Conservation (phyloP, 2,329 filamentous ascomycete species). For the Akanthomyces lecanii region DNA sequence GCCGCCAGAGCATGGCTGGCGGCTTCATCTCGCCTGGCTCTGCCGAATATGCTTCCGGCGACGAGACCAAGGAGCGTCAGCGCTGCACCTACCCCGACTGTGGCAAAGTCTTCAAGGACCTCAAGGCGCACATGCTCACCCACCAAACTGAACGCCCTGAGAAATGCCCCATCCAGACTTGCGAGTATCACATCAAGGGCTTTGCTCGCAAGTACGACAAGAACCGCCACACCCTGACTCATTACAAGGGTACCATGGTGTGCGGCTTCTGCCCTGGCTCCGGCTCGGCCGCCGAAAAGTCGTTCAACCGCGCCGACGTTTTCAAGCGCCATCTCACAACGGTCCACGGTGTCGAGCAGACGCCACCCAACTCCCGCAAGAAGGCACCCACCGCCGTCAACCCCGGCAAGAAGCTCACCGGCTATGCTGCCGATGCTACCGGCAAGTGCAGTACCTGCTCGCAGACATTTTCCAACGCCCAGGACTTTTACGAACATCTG, state of each 20-base stretch:
- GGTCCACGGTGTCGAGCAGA: constrained; percentile 89
- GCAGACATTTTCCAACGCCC: constrained; percentile 82
- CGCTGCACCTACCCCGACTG: constrained; percentile 81
- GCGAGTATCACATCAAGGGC: constrained; percentile 87
- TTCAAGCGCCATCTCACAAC: constrained; percentile 92
- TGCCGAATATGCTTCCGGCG: constrained; percentile 56
- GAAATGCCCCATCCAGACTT: constrained; percentile 89
- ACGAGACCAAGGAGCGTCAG: constrained; percentile 63
- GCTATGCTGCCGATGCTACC: constrained; percentile 72
- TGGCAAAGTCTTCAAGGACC: constrained; percentile 81
- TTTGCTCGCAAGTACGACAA: constrained; percentile 96
- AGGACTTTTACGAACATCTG: constrained; percentile 98
- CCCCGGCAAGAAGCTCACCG: constrained; percentile 60
- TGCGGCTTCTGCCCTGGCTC: constrained; percentile 91
- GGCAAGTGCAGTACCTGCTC: constrained; percentile 96
- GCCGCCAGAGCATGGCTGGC: constrained; percentile 61
- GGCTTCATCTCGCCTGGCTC: constrained; percentile 63
- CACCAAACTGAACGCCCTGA: constrained; percentile 88
- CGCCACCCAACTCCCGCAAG: constrained; percentile 85
- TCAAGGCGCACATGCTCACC: constrained; percentile 92
- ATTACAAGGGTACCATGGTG: constrained; percentile 97
- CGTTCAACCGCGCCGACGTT: constrained; percentile 90
- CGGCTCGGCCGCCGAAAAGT: constrained; percentile 86
- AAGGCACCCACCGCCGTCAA: constrained; percentile 44
- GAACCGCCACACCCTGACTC: constrained; percentile 87